Evolutionary conservation across 1,284 basidiomycete genomes (phyloP), one percentile per base, ranked within the genome.

Genomic region (Pseudozyma hubeiensis): DNA sequence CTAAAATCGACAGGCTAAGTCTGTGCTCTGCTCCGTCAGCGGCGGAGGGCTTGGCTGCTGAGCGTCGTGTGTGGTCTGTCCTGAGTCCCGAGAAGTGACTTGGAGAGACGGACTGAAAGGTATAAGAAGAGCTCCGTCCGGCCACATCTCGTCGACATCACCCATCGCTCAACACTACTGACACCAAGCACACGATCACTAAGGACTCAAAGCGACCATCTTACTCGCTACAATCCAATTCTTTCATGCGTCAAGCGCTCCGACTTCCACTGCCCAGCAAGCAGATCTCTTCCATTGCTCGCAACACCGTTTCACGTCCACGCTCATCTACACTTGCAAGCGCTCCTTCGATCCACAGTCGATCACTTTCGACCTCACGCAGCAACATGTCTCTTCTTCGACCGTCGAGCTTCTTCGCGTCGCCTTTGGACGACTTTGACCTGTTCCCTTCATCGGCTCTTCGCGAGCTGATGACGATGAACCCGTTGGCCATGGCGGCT

Each of bases 401-500:
- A 33, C 63, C 68, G 17, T 60, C 59, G 29, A 60, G 34, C 55
- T 54, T 75, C 45, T 70, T 75, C 43, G 30, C 50, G 9, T 74
- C 65, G 30, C 67, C 72, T 4, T 13, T 74, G 29, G 70, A 73
- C 59, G 65, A 74, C 52, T 65, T 74, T 46, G 71, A 74, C 48
- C 11, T 56, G 33, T 63, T 74, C 55, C 66, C 71, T 0, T 57
- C 65, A 57, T 64, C 61, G 52, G 39, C 54, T 19, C 45, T 69
- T 29, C 67, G 63, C 46, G 63, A 64, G 19, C 53, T 64, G 31
- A 59, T 70, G 62, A 43, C 53, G 35, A 55, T 66, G 48, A 65
- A 57, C 47, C 66, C 61, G 3, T 64, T 69, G n/a, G 56, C 53
- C 0, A 40, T 61, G 3, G 56, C 35, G 1, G 56, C 66, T 9